Conservation (phyloP, 352 stramenopile species). For the Phytopythium mirpurense region DNA sequence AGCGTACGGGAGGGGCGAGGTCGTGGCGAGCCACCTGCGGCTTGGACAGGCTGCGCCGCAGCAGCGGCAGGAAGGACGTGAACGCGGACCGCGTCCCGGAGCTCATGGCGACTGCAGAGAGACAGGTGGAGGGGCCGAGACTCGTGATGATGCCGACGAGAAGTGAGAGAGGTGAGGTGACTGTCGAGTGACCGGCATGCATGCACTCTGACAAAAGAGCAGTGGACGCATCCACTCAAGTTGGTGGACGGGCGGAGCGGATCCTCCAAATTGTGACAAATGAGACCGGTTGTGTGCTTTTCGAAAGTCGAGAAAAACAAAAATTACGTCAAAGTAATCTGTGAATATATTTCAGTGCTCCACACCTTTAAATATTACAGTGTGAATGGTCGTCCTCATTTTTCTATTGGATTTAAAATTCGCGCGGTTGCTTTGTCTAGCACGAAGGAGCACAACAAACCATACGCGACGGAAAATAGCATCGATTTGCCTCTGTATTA, state of each 20-base stretch:
- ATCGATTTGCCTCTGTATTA: no score
- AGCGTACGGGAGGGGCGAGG: conserved; percentile 26
- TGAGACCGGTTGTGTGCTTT: no score
- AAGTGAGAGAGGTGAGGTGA: background rate
- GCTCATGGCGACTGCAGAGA: conserved; percentile 12
- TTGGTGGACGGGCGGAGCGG: conserved; percentile 2
- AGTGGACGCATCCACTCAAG: conserved; percentile 1
- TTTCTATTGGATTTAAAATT: no score
- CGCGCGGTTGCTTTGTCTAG: no score
- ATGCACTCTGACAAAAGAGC: background rate
- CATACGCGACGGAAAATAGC: no score
- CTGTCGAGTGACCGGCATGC: no score
- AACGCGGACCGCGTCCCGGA: conserved; percentile 17
- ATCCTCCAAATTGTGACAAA: background rate
- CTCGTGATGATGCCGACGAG: background rate
- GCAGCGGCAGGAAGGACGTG: conserved; percentile 39
- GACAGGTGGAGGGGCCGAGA: background rate
- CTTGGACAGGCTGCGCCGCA: conserved; percentile 49
- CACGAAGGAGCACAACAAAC: no score
- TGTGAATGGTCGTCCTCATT: no score
- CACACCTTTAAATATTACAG: no score
- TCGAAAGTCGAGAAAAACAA: no score
- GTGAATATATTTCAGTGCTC: no score
- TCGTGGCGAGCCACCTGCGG: conserved; percentile 22
- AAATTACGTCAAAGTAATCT: no score